Conservation (phyloP, 352 stramenopile genomes). For the Globisporangium apiculatum region DNA sequence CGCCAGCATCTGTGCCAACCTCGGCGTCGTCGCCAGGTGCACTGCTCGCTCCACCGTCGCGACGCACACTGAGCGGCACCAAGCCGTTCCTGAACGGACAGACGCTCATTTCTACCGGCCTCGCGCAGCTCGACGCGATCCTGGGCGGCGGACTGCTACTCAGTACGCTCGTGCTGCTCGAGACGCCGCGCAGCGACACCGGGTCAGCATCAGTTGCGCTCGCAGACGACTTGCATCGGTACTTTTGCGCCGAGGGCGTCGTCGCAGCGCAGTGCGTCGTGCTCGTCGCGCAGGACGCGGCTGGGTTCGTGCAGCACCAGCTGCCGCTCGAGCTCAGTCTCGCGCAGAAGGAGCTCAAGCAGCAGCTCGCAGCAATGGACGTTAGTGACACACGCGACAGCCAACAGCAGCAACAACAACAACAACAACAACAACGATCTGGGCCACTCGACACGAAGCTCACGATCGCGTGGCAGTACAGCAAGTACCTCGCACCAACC, state of each 20-base stretch:
- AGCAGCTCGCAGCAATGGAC: conserved; percentile 25
- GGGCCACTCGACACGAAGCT: conserved; percentile 15
- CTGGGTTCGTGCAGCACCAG: conserved; percentile 26
- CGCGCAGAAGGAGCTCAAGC: conserved; percentile 59
- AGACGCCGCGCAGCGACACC: conserved; percentile 21
- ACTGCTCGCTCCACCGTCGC: neutral
- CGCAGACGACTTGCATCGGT: conserved; percentile 48
- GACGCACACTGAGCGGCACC: conserved; percentile 22
- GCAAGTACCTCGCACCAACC: conserved; percentile 38
- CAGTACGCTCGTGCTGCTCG: conserved; percentile 39
- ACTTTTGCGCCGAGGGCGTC: conserved; percentile 56
- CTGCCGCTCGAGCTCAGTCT: conserved; percentile 61
- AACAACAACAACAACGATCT: conserved; percentile 3
- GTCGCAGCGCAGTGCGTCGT: conserved; percentile 31
- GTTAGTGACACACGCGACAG: neutral
- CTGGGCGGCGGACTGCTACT: conserved; percentile 52
- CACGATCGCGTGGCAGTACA: conserved; percentile 75
- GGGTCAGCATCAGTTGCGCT: conserved; percentile 19
- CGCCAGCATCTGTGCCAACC: neutral
- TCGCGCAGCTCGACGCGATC: conserved; percentile 43
- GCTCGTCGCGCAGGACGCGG: conserved; percentile 30
- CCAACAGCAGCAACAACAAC: neutral
- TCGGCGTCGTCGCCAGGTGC: neutral
- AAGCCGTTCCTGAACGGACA: conserved; percentile 70
- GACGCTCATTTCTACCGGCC: conserved; percentile 43